phyloP scores from a whole-genome alignment of 768 basidiomycete species.

The Suillus luteus region DNA sequence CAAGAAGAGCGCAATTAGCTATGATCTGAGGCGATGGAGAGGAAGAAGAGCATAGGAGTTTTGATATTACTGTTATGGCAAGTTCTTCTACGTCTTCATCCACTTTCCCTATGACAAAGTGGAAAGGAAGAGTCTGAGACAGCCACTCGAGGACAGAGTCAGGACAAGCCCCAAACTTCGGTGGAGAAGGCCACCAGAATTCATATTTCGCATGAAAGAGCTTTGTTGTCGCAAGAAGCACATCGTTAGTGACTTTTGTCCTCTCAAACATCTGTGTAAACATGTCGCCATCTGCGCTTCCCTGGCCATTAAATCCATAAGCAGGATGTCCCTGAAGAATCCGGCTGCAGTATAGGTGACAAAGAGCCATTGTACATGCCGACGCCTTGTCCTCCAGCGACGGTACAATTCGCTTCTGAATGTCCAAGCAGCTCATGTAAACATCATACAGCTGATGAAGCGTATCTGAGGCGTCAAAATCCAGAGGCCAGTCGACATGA shows the following conservation, averaged over 20 bases:
- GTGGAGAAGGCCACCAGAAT: background rate
- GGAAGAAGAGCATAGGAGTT: background rate
- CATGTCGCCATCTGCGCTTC: background rate
- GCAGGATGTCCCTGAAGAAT: background rate
- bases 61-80: background rate
- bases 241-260: too few species aligned
- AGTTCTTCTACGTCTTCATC: background rate
- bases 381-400: background rate
- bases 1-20: background rate
- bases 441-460: background rate
- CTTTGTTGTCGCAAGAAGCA: background rate
- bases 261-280: fast-evolving
- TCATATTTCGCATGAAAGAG: too few species aligned
- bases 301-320: background rate
- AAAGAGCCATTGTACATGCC: background rate
- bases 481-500: background rate
- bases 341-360: background rate
- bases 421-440: background rate
- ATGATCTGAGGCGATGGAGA: background rate
- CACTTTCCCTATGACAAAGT: background rate
- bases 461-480: background rate
- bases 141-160: background rate
- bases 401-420: background rate
- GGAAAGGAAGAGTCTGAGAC: background rate
- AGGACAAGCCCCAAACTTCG: background rate